Evolutionary conservation across 306 rosid species (phyloP).

Genomic region (Vachellia pachyceras): DNA sequence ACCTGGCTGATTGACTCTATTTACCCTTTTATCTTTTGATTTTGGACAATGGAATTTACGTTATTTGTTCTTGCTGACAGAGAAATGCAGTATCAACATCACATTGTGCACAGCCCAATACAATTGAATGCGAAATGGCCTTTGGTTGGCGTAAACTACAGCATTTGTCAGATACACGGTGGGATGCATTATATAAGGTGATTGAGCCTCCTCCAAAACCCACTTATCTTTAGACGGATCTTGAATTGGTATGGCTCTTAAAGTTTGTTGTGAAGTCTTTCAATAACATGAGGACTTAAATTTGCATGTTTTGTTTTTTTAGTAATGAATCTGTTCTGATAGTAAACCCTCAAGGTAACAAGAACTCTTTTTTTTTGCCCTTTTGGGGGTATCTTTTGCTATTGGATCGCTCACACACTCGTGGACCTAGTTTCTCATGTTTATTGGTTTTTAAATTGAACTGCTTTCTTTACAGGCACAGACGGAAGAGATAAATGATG

Average conservation of each 20-base stretch:
- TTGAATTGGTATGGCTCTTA: neutral
- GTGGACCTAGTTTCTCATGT: slow-evolving; percentile 24
- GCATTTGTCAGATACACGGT: slow-evolving; percentile 43
- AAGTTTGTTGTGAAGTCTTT: neutral
- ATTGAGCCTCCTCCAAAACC: neutral
- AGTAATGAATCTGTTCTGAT: neutral
- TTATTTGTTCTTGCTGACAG: slow-evolving; percentile 39
- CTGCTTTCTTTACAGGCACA: slow-evolving; percentile 45
- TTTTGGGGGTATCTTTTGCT: neutral
- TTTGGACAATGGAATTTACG: slow-evolving; percentile 7
- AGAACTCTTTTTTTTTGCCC: neutral
- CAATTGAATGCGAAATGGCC: slow-evolving; percentile 57
- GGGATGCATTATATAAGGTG: slow-evolving; percentile 56
- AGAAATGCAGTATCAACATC: slow-evolving; percentile 68
- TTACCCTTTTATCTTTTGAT: neutral
- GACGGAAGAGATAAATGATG: slow-evolving; percentile 43
- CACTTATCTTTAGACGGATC: neutral
- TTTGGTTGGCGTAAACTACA: slow-evolving; percentile 49
- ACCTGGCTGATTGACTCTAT: slow-evolving; percentile 2
- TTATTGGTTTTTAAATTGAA: slow-evolving; percentile 17
- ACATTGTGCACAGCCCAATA: slow-evolving; percentile 67
- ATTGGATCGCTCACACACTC: slow-evolving; percentile 8
- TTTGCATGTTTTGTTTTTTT: neutral
- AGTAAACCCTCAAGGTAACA: neutral
- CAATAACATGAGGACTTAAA: neutral